These are phyloP conservation scores for Colletotrichum shisoi DNA, from an alignment of 2,329 filamentous ascomycete species.

Conservation along the genomic window DNA sequence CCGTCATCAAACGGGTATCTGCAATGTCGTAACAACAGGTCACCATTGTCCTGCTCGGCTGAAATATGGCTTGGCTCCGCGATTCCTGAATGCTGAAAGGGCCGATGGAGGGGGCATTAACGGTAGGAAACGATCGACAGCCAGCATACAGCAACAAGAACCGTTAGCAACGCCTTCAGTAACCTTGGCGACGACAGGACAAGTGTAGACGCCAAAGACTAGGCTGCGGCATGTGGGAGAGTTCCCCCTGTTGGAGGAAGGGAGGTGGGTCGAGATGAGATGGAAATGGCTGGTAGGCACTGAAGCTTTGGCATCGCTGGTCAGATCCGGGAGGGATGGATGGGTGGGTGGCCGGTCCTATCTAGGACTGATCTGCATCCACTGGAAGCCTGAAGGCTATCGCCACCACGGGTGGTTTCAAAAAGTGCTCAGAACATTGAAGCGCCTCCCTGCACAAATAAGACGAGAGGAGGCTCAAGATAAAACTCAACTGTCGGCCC, in stretches of 20 bases:
- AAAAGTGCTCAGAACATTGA: constrained; percentile 11
- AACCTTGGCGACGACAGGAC: background rate
- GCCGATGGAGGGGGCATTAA: background rate
- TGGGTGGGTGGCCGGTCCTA: constrained; percentile 3
- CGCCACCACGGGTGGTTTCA: constrained; percentile 22
- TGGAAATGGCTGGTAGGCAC: constrained; percentile 21
- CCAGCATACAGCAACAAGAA: background rate
- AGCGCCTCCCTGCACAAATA: background rate
- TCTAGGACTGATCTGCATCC: constrained; percentile 27
- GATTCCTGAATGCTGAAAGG: background rate
- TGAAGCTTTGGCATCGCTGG: constrained; percentile 14
- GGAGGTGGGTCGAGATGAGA: constrained; percentile 27
- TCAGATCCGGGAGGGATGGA: constrained; percentile 7
- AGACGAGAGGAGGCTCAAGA: background rate
- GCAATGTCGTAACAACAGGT: background rate
- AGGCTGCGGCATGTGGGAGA: background rate
- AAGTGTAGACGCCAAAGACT: background rate
- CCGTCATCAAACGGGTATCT: background rate
- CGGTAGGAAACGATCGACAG: background rate
- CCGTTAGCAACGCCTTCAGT: background rate
- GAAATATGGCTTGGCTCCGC: background rate
- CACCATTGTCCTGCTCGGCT: background rate
- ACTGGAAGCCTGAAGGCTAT: constrained; percentile 8
- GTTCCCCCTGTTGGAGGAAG: background rate
- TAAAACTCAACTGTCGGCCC: background rate